Percentiles rank a stretch among this genome's conserved stretches.
These are phyloP conservation scores for Amanita exitialis DNA, from an alignment of 768 basidiomycete species.

Conservation along the genomic window DNA sequence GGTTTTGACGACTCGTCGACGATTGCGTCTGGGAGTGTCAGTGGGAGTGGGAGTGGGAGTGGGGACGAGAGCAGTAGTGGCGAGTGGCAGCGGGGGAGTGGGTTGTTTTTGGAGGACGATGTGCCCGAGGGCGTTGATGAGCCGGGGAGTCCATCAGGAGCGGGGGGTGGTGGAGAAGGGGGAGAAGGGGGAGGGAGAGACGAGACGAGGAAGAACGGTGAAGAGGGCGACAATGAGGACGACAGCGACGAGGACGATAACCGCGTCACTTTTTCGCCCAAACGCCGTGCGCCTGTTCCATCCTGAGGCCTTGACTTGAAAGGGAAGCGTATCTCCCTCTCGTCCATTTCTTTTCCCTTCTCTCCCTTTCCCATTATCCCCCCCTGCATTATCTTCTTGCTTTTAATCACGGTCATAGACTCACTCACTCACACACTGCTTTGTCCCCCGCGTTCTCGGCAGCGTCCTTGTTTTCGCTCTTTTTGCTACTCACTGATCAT, in stretches of 20 bases:
- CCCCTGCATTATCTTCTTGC: neutral
- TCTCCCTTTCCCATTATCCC: slow-evolving; percentile 2
- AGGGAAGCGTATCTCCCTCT: neutral
- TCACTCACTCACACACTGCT: neutral
- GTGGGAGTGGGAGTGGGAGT: slow-evolving; percentile 25
- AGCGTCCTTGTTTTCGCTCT: neutral
- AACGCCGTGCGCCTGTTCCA: slow-evolving; percentile 9
- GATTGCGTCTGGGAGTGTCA: slow-evolving; percentile 29
- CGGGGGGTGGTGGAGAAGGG: neutral
- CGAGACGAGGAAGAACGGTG: slow-evolving; percentile 10
- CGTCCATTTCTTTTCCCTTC: neutral
- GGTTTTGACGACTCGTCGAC: slow-evolving; percentile 40
- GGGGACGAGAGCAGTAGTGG: neutral
- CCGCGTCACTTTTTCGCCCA: slow-evolving; percentile 22
- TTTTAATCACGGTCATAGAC: neutral
- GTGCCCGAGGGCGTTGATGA: neutral
- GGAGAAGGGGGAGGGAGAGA: slow-evolving; percentile 2
- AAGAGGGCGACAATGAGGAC: slow-evolving; percentile 9
- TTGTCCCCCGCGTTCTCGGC: neutral
- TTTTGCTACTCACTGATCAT: neutral
- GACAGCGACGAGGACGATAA: slow-evolving; percentile 15
- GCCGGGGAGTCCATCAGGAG: neutral
- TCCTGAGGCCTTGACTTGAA: neutral
- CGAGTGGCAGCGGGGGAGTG: slow-evolving; percentile 3
- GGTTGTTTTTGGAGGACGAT: slow-evolving; percentile 7